Percentiles rank a stretch among this genome's conserved stretches.
phyloP scores from a whole-genome alignment of 257 asterid genomes.

The Eustoma russellianum region DNA sequence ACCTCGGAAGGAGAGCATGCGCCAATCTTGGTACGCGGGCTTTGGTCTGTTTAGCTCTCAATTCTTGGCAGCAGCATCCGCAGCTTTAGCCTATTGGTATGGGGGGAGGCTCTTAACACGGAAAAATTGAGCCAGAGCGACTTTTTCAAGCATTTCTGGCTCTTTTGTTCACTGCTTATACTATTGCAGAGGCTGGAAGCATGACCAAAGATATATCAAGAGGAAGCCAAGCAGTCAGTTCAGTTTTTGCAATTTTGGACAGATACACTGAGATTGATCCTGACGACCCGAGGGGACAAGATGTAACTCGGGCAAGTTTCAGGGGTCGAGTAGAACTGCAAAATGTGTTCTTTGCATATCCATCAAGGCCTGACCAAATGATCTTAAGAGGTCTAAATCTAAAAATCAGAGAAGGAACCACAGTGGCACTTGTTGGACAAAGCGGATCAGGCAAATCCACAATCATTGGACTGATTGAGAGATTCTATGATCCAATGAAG shows the following conservation, averaged over 20 bases:
- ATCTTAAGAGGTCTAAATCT: constrained; percentile 50
- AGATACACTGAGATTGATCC: constrained; percentile 57
- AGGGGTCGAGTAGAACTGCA: constrained; percentile 56
- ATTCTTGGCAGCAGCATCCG: too few species aligned
- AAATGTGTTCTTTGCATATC: constrained; percentile 52
- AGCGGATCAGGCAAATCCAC: constrained; percentile 75
- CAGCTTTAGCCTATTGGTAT: too few species aligned
- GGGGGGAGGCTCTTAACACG: constrained; percentile 23
- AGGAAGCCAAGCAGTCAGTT: constrained; percentile 64
- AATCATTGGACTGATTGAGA: constrained; percentile 45
- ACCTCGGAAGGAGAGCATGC: constrained; percentile 43
- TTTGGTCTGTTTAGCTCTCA: constrained; percentile 58
- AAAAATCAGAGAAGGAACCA: constrained; percentile 47
- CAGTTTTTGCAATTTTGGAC: constrained; percentile 65
- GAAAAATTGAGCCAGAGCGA: constrained; percentile 37
- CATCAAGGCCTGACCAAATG: constrained; percentile 52
- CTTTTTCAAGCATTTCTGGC: constrained; percentile 76
- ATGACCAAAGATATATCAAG: constrained; percentile 81
- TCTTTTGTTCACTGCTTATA: constrained; percentile 73
- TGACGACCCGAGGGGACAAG: constrained; percentile 22
- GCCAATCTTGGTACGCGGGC: constrained; percentile 69
- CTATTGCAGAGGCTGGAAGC: constrained; percentile 86
- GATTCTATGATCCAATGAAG: constrained; percentile 54
- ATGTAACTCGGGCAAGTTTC: constrained; percentile 22
- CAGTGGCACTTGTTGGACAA: constrained; percentile 61